Base-by-base conservation (phyloP, 2,329 filamentous ascomycete genomes). In the Trichoderma atroviride region DNA sequence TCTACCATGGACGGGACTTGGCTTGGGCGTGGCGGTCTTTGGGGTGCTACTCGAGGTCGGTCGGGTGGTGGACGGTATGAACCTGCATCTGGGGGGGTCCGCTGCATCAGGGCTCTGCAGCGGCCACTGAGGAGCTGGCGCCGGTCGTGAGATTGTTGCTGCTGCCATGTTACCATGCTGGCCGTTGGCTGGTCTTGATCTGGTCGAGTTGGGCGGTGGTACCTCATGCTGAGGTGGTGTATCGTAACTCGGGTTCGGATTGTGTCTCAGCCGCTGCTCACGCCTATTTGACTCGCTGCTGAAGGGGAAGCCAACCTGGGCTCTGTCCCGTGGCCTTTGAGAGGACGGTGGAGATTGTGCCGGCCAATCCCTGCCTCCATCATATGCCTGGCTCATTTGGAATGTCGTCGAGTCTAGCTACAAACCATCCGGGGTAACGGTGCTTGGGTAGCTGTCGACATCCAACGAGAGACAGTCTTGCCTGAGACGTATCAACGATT, bases 21-120 rank as follows among this genome's bases (percentile, higher is more conserved):
- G 73, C 87, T 89, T 9, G 88, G 88, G 47, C 88, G 83, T 13
- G 86, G 86, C 11, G 88, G 88, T 71, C 88, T 82, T 74, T 84
- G 86, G 24, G 88, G 88, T 29, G 86, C 74, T 43, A 77, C 83
- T 50, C 83, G 80, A 43, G 83, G 83, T 70, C 81, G 81, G 57
- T 83, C 83, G n/a, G 83, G 79, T 19, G 85, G 84, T 65, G 86
- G 83, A 74, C 82, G 81, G 72, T 87, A 88, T 24, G 82, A 79
- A 64, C 82, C 80, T 22, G 78, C 66, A 52, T 81, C 78, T 14
- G 75, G 64, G 31, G 31, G 76, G 72, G 13, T 80, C 74, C n/a
- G 79, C 74, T 50, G 78, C 74, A 24, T 82, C 74, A 16, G 83
- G 79, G 19, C 78, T 81, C 35, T 81, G 76, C 50, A 88, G 75